Conservation (phyloP, 306 rosid genomes). For the Myrica gale region DNA sequence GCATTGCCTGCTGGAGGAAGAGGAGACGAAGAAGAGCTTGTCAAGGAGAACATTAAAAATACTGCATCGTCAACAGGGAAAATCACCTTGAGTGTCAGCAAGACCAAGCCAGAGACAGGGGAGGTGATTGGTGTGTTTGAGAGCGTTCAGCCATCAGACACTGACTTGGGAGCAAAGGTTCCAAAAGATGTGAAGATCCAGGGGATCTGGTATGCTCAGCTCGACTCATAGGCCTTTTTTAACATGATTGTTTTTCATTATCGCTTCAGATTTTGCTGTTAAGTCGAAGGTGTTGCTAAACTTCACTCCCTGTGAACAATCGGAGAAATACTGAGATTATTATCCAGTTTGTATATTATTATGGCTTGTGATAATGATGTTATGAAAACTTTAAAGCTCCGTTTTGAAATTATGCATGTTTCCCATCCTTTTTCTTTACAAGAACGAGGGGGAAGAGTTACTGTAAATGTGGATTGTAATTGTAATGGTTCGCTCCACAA, state of each 20-base stretch:
- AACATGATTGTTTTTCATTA: background rate
- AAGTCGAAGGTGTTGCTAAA: conserved; percentile 34
- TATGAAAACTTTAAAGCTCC: conserved; percentile 9
- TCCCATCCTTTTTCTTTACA: too few relatives aligned
- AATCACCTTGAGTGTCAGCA: conserved; percentile 76
- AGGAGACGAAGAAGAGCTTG: conserved; percentile 92
- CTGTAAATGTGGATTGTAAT: too few relatives aligned
- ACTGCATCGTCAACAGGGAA: conserved; percentile 72
- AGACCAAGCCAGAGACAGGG: conserved; percentile 86
- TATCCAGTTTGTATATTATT: conserved; percentile 44
- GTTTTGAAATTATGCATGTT: background rate
- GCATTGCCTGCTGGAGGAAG: conserved; percentile 93
- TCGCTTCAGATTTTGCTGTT: conserved; percentile 46
- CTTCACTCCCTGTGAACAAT: conserved; percentile 35
- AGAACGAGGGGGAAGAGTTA: too few relatives aligned
- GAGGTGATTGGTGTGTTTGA: conserved; percentile 91
- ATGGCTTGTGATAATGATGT: conserved; percentile 28
- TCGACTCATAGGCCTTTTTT: conserved; percentile 49
- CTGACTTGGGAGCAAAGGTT: conserved; percentile 92
- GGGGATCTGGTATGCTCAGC: conserved; percentile 99
- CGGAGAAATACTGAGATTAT: conserved; percentile 25
- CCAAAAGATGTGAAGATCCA: conserved; percentile 95
- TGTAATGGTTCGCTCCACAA: too few relatives aligned
- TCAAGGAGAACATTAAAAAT: conserved; percentile 75
- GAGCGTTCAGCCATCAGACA: conserved; percentile 90